phyloP scores from a whole-genome alignment of 768 basidiomycete genomes.

The Zangia roseola region DNA sequence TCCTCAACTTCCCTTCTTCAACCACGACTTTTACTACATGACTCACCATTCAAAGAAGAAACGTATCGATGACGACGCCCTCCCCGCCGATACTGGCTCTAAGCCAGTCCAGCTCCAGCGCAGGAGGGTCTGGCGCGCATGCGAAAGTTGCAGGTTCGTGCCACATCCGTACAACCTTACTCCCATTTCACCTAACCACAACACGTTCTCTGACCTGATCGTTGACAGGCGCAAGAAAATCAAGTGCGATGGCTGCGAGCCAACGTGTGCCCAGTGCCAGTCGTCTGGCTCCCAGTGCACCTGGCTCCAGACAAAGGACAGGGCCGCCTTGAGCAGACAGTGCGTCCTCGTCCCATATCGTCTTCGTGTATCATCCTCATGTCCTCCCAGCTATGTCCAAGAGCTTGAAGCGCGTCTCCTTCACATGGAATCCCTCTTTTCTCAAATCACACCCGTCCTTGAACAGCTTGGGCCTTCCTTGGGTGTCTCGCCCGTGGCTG shows the following conservation, averaged over 20 bases:
- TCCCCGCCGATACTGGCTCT: constrained; percentile 51
- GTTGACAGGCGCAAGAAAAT: constrained; percentile 80
- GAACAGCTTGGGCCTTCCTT: constrained; percentile 65
- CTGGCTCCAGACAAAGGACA: constrained; percentile 90
- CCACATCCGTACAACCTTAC: constrained; percentile 9
- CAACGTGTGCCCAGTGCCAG: constrained; percentile 80
- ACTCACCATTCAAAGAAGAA: constrained; percentile 75
- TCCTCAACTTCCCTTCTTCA: constrained; percentile 26
- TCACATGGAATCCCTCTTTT: constrained; percentile 86
- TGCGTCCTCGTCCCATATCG: constrained; percentile 38
- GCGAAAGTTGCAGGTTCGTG: constrained; percentile 81
- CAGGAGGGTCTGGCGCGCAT: constrained; percentile 82
- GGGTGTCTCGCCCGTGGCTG: constrained; percentile 39
- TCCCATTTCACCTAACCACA: constrained; percentile 11
- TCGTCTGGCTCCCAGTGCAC: constrained; percentile 76
- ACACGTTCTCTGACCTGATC: constrained; percentile 18
- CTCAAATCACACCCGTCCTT: constrained; percentile 76
- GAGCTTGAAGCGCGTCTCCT: constrained; percentile 85
- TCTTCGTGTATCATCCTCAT: constrained; percentile 17
- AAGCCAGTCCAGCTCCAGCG: constrained; percentile 81
- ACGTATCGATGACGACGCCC: constrained; percentile 56
- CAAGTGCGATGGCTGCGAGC: constrained; percentile 88
- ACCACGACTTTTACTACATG: constrained; percentile 48
- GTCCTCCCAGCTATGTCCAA: constrained; percentile 71
- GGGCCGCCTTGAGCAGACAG: constrained; percentile 88